These are phyloP conservation scores for Zea mays DNA, from an alignment of 176 grass and related monocot genomes.

Conservation along the genomic window DNA sequence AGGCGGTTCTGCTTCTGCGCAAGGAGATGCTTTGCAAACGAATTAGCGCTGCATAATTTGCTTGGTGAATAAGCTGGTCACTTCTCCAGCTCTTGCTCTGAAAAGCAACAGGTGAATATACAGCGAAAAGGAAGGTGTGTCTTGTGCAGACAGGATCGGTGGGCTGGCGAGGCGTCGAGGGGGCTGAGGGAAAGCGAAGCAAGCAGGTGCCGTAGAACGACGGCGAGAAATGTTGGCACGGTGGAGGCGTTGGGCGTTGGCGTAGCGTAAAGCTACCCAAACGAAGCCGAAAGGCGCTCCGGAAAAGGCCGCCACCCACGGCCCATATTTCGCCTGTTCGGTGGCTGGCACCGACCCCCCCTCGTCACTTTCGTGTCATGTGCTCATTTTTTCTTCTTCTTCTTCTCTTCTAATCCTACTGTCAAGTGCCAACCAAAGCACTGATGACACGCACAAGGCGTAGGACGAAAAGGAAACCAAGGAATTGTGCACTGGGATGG, in stretches of 20 bases:
- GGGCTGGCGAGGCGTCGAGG: neutral
- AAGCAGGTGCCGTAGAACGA: constrained; percentile 2
- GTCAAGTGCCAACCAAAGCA: constrained; percentile 6
- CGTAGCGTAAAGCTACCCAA: constrained; percentile 43
- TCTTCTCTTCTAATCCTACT: constrained; percentile 6
- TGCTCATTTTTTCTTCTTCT: neutral
- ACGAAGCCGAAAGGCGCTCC: constrained; percentile 14
- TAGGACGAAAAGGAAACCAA: neutral
- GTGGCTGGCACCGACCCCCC: neutral
- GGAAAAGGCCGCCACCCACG: constrained; percentile 18
- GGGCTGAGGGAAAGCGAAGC: neutral
- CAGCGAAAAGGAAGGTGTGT: neutral
- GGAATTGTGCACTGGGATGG: neutral
- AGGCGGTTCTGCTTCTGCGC: too few relatives aligned
- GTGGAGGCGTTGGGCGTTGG: constrained; percentile 31
- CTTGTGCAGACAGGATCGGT: neutral
- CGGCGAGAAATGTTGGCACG: constrained; percentile 26
- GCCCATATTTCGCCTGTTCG: neutral
- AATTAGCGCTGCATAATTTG: neutral
- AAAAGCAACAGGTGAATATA: neutral
- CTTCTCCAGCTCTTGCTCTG: neutral
- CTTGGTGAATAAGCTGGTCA: neutral
- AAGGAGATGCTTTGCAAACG: too few relatives aligned
- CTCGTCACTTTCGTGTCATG: neutral
- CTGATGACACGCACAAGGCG: constrained; percentile 3